Evolutionary conservation across 306 rosid species (phyloP).

Genomic region (Glycine latifolia): DNA sequence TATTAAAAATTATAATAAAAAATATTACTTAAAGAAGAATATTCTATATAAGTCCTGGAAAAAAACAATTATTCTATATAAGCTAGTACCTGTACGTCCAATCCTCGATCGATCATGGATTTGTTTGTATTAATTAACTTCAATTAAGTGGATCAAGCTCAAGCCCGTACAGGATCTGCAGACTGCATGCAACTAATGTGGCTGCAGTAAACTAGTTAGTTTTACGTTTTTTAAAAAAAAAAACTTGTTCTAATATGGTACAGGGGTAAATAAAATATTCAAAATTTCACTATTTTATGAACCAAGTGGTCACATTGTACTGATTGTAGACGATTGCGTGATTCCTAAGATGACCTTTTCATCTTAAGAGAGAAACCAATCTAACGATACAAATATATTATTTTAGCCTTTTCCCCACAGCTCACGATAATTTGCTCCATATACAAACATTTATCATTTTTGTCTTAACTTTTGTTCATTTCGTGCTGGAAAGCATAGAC

Average conservation of each 20-base stretch:
- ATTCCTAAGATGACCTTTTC: conserved; percentile 44
- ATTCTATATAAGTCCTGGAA: too few species aligned
- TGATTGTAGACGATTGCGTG: conserved; percentile 36
- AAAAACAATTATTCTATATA: too few species aligned
- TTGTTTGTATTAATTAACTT: too few species aligned
- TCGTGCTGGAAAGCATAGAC: neutral
- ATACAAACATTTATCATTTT: neutral
- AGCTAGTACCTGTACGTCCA: too few species aligned
- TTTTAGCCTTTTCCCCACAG: conserved; percentile 17
- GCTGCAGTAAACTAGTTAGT: neutral
- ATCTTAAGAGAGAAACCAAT: conserved; percentile 31
- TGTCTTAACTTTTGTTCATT: conserved; percentile 22
- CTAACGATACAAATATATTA: conserved; percentile 17
- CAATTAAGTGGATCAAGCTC: neutral
- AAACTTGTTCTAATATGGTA: neutral
- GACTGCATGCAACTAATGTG: conserved; percentile 10
- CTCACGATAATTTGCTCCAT: conserved; percentile 10
- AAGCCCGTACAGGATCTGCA: too few species aligned
- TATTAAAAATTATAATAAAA: too few species aligned
- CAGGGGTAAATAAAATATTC: conserved; percentile 7
- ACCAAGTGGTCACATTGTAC: conserved; percentile 13
- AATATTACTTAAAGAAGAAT: too few species aligned
- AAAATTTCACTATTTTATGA: conserved; percentile 34
- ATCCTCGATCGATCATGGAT: too few species aligned
- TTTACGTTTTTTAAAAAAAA: neutral